Evolutionary conservation across 2,329 filamentous ascomycete species (phyloP), one percentile per base, ranked within the genome.

Genomic region (Thelonectria olida): DNA sequence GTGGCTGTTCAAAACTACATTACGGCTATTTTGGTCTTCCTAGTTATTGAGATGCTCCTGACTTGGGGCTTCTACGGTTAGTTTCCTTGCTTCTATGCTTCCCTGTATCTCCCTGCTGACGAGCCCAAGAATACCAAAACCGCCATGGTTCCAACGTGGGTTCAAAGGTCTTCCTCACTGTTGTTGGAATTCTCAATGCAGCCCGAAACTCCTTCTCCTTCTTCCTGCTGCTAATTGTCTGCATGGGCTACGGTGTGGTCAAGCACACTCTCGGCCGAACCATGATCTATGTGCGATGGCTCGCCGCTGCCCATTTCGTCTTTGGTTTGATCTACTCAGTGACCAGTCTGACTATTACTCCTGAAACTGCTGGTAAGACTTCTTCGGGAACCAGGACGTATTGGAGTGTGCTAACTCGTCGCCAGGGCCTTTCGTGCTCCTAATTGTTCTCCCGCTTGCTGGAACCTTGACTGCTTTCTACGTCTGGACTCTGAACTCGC

Each of bases 1-100:
- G 89, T 99, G 73, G 91, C 96, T 15, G 96, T 99, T 2, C 96
- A 99, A 78, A 99, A 99, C 76, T 99, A 99, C 78, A 98, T 99
- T 71, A 99, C 96, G 0, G 95, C 96, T 9, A 99, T 98, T 62
- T 83, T 99, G 50, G 88, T 96, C 53, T 99, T 99, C 80, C 82
- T 99, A 42, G 92, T 98, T 15, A 80, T 98, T 15, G 96, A 99
- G 77, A 97, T 98, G 89, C 83, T 98, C 73, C 94, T 98, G 87
- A 99, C 96, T 2, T 99, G 96, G 96, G 93, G 93, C 42, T 99
- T 97, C 81, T 99, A 98, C 77, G 89, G 90, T 92, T 81, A 62
- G 83, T 71, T 22, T n/a, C 38, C 9, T 23, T 13, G 4, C 15
- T 45, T 13, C 13, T 39, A 20, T 12, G 9, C 9, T 15, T 56